phyloP scores from a whole-genome alignment of 805 yeast genomes.

The Metschnikowia kofuensis region DNA sequence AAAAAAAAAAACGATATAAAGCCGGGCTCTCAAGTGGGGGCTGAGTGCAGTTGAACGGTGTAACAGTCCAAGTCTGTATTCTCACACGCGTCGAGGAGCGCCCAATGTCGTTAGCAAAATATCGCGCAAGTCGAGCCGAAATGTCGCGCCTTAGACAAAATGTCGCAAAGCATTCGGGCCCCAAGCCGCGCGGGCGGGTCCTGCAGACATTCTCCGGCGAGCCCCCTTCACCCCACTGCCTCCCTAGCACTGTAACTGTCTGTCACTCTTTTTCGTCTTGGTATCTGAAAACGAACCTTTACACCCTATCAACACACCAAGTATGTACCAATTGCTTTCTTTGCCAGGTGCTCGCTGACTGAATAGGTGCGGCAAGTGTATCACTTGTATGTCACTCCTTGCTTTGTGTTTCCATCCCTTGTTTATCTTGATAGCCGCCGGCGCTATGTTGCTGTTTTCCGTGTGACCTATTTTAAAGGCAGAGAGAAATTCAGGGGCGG shows the following conservation, averaged over 20 bases:
- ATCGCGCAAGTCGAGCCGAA: background rate
- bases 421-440: no score
- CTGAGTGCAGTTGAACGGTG: no score
- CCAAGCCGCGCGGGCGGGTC: constrained; percentile 4
- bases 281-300: constrained; percentile 13
- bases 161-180: background rate
- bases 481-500: no score
- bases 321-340: constrained; percentile 5
- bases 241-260: constrained; percentile 5
- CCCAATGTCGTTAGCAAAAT: background rate
- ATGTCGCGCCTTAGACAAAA: background rate
- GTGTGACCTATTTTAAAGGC: no score
- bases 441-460: no score
- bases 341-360: background rate
- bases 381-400: background rate
- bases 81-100: background rate
- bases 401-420: background rate
- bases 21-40: no score
- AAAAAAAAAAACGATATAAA: no score
- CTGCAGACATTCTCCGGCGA: constrained; percentile 9
- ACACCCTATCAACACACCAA: constrained; percentile 6
- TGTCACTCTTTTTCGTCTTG: constrained; percentile 8
- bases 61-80: no score
- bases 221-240: constrained; percentile 12
- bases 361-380: background rate